A percentile compares a stretch with the other conserved stretches of the same genome.
Conservation (phyloP, 345 rosid species). For the Euclidium syriacum region DNA sequence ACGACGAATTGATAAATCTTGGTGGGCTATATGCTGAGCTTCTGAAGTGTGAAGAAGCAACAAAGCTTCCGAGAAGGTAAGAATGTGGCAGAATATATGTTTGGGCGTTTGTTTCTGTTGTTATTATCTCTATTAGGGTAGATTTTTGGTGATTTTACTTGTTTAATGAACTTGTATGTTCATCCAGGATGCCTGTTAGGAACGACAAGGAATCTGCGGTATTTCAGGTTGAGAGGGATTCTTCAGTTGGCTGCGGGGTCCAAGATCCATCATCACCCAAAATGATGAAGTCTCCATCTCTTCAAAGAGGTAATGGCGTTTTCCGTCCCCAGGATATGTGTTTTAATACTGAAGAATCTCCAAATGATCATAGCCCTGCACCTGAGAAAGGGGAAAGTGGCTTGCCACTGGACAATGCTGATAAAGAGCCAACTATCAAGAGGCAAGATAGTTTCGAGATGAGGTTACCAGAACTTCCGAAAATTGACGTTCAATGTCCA, state of each 20-base stretch:
- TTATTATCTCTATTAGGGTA: background rate
- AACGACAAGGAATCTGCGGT: conserved; percentile 55
- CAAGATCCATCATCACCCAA: conserved; percentile 86
- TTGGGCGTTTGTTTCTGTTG: background rate
- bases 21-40: conserved; percentile 90
- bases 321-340: conserved; percentile 50
- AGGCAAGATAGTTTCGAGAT: conserved; percentile 98
- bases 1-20: conserved; percentile 68
- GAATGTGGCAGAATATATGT: conserved; percentile 1
- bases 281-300: conserved; percentile 82
- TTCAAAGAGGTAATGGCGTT: conserved; percentile 65
- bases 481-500: conserved; percentile 68
- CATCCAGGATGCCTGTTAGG: conserved; percentile 84
- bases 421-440: conserved; percentile 80
- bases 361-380: conserved; percentile 64
- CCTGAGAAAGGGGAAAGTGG: conserved; percentile 72
- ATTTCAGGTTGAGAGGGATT: conserved; percentile 81
- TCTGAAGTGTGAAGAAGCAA: conserved; percentile 92
- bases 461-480: conserved; percentile 86
- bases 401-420: conserved; percentile 43
- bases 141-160: conserved; percentile 13
- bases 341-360: conserved; percentile 64
- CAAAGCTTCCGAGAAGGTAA: conserved; percentile 97
- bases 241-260: conserved; percentile 69
- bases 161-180: conserved; percentile 13